These are phyloP conservation scores for Acanthamoeba healyi DNA, from an alignment of 208 protist species.

Conservation along the genomic window DNA sequence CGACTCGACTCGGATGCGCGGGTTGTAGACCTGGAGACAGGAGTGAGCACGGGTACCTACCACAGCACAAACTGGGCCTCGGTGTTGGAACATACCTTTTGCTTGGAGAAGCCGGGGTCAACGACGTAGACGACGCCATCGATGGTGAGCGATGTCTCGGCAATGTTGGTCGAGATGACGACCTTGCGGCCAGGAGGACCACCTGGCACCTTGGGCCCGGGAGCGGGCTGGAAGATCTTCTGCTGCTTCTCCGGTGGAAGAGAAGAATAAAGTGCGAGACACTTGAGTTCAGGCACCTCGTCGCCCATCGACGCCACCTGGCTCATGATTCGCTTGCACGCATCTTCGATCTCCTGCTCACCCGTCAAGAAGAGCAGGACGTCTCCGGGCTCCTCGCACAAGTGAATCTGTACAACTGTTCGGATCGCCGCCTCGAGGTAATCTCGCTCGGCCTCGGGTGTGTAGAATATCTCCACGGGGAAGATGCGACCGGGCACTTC, in stretches of 20 bases:
- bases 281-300: slow-evolving; percentile 75
- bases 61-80: background rate
- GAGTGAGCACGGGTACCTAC: background rate
- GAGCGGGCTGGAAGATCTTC: slow-evolving; percentile 92
- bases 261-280: slow-evolving; percentile 92
- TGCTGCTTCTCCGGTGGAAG: slow-evolving; percentile 91
- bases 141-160: slow-evolving; percentile 99
- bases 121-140: slow-evolving; percentile 99
- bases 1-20: slow-evolving; percentile 96
- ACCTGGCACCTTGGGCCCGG: slow-evolving; percentile 79
- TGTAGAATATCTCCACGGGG: slow-evolving; percentile 95
- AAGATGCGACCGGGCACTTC: slow-evolving; percentile 90
- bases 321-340: slow-evolving; percentile 83
- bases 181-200: slow-evolving; percentile 79
- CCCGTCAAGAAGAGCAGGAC: slow-evolving; percentile 99
- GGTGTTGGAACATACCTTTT: slow-evolving; percentile 93
- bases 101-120: slow-evolving; percentile 99
- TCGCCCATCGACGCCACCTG: slow-evolving; percentile 47
- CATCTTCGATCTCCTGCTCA: slow-evolving; percentile 97
- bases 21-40: slow-evolving; percentile 90
- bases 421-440: slow-evolving; percentile 95
- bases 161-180: slow-evolving; percentile 99
- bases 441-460: slow-evolving; percentile 93
- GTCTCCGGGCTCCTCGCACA: slow-evolving; percentile 92
- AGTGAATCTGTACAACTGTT: slow-evolving; percentile 93